Base-by-base conservation (phyloP, 345 rosid species). In the Sisymbrium altissimum region DNA sequence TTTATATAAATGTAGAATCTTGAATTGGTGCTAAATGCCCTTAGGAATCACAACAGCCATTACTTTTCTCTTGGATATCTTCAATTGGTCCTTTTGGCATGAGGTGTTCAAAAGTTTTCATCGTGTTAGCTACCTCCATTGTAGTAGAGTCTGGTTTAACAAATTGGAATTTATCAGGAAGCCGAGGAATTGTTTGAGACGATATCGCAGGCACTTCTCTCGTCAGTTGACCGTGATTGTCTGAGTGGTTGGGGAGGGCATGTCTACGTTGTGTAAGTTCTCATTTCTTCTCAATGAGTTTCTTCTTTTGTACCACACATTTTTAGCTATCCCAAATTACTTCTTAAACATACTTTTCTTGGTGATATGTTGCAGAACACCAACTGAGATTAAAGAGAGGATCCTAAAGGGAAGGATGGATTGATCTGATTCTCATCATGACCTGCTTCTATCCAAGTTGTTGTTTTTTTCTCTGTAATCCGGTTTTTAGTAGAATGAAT, bases 211-310 rank as follows among this genome's bases (percentile, higher is more conserved):
- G 99, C 99, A 41, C 79, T 95, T 23, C 84, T 88, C 18, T 79
- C 99, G 44, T 95, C 99, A 0, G 96, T 95, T 6, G 97, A 92
- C 78, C 88, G 97, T 69, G 99, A 95, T 83, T 95, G 97, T 77
- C 78, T 95, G 70, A 92, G 97, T 84, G 99, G 99, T 48, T 92
- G 99, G 99, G 99, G 99, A 76, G 97, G 97, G 50, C 93, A 89
- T 52, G 92, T 92, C 70, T 95, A 92, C 74, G 81, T 95, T 82
- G 93, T 95, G 99, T 95, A 92, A 88, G 97, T 55, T 19, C 2
- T 13, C 58, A 62, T 63, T 78, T 71, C 58, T 57, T 44, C 25
- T 8, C 48, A 69, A 23, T 41, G 12, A 4, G 7, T 25, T 29
- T 49, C 50, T 55, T n/a, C 10, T 33, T 30, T 13, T n/a, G 3